A percentile compares a stretch with the other conserved stretches of the same genome.
phyloP scores from a whole-genome alignment of 2,329 filamentous ascomycete species.

The Pseudocercospora ulei region DNA sequence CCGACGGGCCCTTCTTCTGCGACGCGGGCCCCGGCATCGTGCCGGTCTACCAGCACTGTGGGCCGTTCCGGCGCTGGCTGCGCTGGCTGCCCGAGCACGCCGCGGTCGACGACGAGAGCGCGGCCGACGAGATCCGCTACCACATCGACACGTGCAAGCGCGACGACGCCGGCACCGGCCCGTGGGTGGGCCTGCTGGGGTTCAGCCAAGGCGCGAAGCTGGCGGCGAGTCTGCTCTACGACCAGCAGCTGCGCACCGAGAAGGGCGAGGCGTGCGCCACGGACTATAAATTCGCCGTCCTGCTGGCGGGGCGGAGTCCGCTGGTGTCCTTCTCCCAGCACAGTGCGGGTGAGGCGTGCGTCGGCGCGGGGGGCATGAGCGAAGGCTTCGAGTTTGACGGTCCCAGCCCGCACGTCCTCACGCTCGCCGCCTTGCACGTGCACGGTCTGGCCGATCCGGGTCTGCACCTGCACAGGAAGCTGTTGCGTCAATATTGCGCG shows the following conservation, averaged over 20 bases:
- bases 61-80: constrained; percentile 57
- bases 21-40: constrained; percentile 53
- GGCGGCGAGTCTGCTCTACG: constrained; percentile 40
- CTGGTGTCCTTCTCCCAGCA: constrained; percentile 46
- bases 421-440: constrained; percentile 56
- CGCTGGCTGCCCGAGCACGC: constrained; percentile 53
- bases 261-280: constrained; percentile 34
- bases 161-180: constrained; percentile 39
- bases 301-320: constrained; percentile 54
- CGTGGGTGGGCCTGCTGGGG: constrained; percentile 45
- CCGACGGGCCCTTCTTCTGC: constrained; percentile 58
- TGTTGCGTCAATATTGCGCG: constrained; percentile 53
- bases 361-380: constrained; percentile 38
- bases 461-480: constrained; percentile 49
- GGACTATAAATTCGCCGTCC: constrained; percentile 51
- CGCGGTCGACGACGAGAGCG: constrained; percentile 44
- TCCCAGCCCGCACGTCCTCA: constrained; percentile 43
- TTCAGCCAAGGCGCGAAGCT: constrained; percentile 46
- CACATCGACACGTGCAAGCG: constrained; percentile 40
- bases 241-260: constrained; percentile 50
- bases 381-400: constrained; percentile 41
- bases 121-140: constrained; percentile 42
- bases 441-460: constrained; percentile 55
- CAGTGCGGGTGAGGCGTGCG: constrained; percentile 34
- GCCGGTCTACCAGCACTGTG: constrained; percentile 54